A percentile compares a stretch with the other conserved stretches of the same genome.
phyloP scores from a whole-genome alignment of 148 eudicot species.

The Vaccinium darrowii region DNA sequence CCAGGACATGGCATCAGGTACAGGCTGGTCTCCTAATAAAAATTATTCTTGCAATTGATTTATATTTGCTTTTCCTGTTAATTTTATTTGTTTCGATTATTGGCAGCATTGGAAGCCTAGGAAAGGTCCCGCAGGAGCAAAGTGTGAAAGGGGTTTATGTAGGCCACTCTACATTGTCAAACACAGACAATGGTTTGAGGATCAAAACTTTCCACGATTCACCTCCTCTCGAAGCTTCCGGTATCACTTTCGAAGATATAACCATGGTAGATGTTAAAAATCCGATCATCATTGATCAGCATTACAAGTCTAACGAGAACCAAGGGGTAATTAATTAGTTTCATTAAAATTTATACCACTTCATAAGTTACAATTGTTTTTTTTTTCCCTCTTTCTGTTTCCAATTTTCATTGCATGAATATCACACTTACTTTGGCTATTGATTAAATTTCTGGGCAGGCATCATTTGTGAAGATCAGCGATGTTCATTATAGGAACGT shows the following conservation, averaged over 20 bases:
- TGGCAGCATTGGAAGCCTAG: constrained; percentile 48
- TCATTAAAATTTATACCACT: neutral
- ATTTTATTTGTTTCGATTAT: no score
- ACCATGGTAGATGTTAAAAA: constrained; percentile 38
- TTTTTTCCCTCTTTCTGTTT: neutral
- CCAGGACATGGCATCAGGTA: constrained; percentile 72
- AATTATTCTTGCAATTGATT: neutral
- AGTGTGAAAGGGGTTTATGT: constrained; percentile 38
- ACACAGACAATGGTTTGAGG: constrained; percentile 55
- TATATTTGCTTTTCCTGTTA: neutral
- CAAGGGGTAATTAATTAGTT: constrained; percentile 23
- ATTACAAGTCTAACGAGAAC: constrained; percentile 23
- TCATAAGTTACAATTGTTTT: neutral
- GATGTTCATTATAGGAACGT: constrained; percentile 55
- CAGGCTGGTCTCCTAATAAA: neutral
- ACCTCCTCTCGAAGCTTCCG: constrained; percentile 21
- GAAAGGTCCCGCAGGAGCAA: constrained; percentile 21
- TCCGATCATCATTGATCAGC: constrained; percentile 58
- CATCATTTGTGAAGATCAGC: constrained; percentile 16
- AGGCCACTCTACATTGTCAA: constrained; percentile 36
- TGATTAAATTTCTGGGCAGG: neutral
- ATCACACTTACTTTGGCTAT: neutral
- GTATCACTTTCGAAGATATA: constrained; percentile 41
- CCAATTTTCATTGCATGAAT: neutral
- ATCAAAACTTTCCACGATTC: constrained; percentile 46